Evolutionary conservation across 176 grass and related monocot species (phyloP).

Genomic region (Eragrostis curvula): DNA sequence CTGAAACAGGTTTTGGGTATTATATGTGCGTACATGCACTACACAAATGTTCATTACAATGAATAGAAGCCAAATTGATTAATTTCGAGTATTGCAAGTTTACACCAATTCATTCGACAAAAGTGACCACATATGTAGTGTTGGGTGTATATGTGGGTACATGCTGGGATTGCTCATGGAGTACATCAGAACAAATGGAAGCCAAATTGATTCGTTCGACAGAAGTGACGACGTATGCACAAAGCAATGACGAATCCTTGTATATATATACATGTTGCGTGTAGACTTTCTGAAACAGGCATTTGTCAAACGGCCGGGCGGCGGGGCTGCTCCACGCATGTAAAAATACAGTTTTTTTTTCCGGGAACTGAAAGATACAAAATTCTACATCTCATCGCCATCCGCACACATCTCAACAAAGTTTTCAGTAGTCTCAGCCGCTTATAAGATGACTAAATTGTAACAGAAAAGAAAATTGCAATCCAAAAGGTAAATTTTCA

Average conservation of each 20-base stretch:
- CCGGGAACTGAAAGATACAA: neutral
- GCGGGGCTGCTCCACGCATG: neutral
- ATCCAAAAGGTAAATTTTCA: neutral
- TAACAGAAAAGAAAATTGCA: constrained; percentile 16
- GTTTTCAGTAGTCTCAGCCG: neutral
- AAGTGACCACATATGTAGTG: too few species aligned
- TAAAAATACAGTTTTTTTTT: neutral
- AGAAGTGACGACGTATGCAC: neutral
- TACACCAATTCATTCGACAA: too few species aligned
- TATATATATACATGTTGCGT: neutral
- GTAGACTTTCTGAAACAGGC: neutral
- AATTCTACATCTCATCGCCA: neutral
- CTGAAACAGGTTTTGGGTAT: too few species aligned
- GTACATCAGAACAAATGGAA: neutral
- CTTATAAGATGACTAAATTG: constrained; percentile 25
- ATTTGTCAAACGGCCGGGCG: neutral
- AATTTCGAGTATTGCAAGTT: too few species aligned
- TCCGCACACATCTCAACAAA: neutral
- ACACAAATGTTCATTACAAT: too few species aligned
- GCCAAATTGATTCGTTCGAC: neutral
- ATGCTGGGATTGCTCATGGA: neutral
- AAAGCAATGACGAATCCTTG: neutral
- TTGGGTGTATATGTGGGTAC: neutral
- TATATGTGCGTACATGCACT: too few species aligned
- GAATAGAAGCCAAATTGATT: too few species aligned